phyloP scores from a whole-genome alignment of 805 yeast species.

The Hanseniaspora nectarophila region DNA sequence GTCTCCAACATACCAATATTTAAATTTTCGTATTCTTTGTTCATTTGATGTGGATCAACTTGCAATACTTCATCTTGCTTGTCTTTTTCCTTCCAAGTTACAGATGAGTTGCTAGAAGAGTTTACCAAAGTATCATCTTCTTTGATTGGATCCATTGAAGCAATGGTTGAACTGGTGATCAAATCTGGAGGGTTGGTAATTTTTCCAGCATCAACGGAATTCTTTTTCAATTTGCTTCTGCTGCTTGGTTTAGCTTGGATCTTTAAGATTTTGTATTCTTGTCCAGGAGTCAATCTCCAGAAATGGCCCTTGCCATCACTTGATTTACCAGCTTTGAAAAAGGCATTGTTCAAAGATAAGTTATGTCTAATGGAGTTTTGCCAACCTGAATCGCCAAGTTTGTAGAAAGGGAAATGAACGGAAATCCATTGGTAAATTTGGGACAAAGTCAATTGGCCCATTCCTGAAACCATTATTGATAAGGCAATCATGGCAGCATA shows the following conservation, averaged over 20 bases:
- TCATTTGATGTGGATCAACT: background rate
- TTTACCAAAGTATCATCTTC: constrained; percentile 8
- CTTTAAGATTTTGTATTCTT: constrained; percentile 66
- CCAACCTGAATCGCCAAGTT: constrained; percentile 86
- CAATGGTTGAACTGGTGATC: background rate
- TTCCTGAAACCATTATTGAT: constrained; percentile 76
- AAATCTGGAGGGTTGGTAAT: constrained; percentile 12
- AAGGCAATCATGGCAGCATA: constrained; percentile 89
- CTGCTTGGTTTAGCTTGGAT: constrained; percentile 21
- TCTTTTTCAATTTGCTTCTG: constrained; percentile 37
- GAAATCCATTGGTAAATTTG: constrained; percentile 91
- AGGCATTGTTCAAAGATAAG: constrained; percentile 83
- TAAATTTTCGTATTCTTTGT: background rate
- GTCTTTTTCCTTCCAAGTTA: background rate
- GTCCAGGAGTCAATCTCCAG: constrained; percentile 82
- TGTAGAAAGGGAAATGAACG: constrained; percentile 70
- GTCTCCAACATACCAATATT: background rate
- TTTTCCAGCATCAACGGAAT: constrained; percentile 11
- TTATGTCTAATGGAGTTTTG: constrained; percentile 95
- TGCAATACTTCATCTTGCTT: background rate
- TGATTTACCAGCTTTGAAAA: constrained; percentile 76
- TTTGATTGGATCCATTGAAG: constrained; percentile 11
- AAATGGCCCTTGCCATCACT: constrained; percentile 78
- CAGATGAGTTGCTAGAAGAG: background rate
- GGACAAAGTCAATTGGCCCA: constrained; percentile 56